phyloP scores from a whole-genome alignment of 2,329 filamentous ascomycete species.

The Diaporthe aspalathi region DNA sequence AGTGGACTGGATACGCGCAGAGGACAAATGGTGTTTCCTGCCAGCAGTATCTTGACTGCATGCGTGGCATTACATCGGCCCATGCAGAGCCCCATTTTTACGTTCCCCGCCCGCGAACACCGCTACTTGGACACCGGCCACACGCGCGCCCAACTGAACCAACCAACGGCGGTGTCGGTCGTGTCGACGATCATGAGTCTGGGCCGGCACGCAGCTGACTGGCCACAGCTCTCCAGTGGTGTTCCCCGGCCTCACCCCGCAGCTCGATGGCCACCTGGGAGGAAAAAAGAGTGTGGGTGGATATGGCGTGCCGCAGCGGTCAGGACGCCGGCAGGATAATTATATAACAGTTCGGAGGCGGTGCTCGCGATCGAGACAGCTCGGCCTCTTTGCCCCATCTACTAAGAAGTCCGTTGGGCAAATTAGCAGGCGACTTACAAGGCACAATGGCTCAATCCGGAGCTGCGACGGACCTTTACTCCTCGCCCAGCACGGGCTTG shows the following conservation, averaged over 20 bases:
- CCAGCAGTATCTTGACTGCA: slow-evolving; percentile 4
- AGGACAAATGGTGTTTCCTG: slow-evolving; percentile 17
- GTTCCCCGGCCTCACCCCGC: slow-evolving; percentile 22
- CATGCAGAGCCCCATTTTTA: slow-evolving; percentile 25
- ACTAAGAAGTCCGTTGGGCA: background rate
- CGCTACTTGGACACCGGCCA: slow-evolving; percentile 27
- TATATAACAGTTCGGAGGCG: background rate
- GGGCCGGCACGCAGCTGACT: slow-evolving; percentile 24
- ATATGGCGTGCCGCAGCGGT: slow-evolving; percentile 13
- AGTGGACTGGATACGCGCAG: slow-evolving; percentile 2
- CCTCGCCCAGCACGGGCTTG: slow-evolving; percentile 42
- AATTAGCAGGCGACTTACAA: background rate
- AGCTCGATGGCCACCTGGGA: background rate
- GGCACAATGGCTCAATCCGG: slow-evolving; percentile 16
- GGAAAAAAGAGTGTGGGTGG: slow-evolving; percentile 15
- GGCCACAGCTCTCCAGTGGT: slow-evolving; percentile 5
- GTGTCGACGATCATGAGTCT: slow-evolving; percentile 22
- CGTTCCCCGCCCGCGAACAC: slow-evolving; percentile 25
- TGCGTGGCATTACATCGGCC: slow-evolving; percentile 32
- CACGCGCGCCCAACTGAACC: background rate
- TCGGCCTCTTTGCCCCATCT: background rate
- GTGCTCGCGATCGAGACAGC: background rate
- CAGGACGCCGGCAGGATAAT: background rate
- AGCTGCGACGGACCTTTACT: slow-evolving; percentile 5
- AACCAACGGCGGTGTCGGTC: slow-evolving; percentile 19